phyloP scores from a whole-genome alignment of 768 basidiomycete genomes.

The Mycena alexandri region DNA sequence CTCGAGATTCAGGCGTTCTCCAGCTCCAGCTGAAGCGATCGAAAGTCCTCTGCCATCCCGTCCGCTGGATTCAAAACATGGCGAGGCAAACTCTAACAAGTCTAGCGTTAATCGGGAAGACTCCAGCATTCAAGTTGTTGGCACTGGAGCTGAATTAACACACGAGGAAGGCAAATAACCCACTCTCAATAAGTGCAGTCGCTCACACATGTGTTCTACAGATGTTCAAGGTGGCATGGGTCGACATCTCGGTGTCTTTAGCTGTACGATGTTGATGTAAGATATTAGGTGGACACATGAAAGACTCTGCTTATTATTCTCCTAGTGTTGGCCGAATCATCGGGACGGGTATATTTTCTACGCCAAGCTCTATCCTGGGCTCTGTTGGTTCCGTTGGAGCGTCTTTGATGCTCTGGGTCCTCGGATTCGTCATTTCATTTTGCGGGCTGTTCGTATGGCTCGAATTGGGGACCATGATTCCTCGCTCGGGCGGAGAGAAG shows the following conservation, averaged over 20 bases:
- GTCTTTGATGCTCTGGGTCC: slow-evolving; percentile 73
- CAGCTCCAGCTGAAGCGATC: not conserved
- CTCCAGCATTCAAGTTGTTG: slow-evolving; percentile 9
- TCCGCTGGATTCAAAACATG: slow-evolving; percentile 13
- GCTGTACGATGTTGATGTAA: slow-evolving; percentile 68
- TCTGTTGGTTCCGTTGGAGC: slow-evolving; percentile 71
- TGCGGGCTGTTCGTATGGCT: slow-evolving; percentile 75
- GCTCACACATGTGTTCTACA: slow-evolving; percentile 32
- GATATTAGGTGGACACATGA: slow-evolving; percentile 20
- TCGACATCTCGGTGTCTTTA: slow-evolving; percentile 67
- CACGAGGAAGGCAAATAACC: slow-evolving; percentile 60
- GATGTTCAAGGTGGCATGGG: slow-evolving; percentile 70
- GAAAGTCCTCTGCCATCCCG: not conserved
- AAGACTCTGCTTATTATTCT: too few relatives aligned
- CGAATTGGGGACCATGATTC: slow-evolving; percentile 74
- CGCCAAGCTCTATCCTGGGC: slow-evolving; percentile 68
- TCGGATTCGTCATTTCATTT: slow-evolving; percentile 69
- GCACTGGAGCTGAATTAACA: slow-evolving; percentile 46
- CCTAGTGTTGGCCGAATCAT: slow-evolving; percentile 66
- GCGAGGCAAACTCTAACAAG: slow-evolving; percentile 11
- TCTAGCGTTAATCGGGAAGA: slow-evolving; percentile 22
- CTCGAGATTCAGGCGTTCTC: slow-evolving; percentile 18
- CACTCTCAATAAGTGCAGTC: not conserved
- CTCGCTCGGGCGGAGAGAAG: slow-evolving; percentile 73
- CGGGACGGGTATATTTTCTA: slow-evolving; percentile 76